Base-by-base conservation (phyloP, 2,329 filamentous ascomycete genomes). In the Talaromyces sp. region DNA sequence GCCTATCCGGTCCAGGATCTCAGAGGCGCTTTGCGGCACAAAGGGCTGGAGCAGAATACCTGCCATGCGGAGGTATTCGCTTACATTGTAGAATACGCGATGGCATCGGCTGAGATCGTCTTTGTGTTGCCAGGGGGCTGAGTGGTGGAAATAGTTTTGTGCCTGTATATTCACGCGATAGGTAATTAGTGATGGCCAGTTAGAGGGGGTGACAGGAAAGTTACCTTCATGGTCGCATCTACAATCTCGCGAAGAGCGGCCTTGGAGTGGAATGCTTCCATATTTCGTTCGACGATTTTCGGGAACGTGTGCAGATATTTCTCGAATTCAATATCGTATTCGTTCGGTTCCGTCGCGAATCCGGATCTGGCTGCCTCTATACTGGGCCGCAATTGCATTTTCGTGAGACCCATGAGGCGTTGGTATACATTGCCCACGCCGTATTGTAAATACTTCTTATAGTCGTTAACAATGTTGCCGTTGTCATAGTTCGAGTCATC, bases 11-110 rank as follows among this genome's bases (percentile, higher is more conserved):
- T 96, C 88, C 0, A 99, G 81, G 33, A 97, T 73, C 63, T 84
- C 77, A 10, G 75, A 74, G 48, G 90, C 83, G 72, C 95, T 96
- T 40, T 77, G 79, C 0, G 94, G 94, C 82, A 99, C 96, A 68
- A 92, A 89, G 1, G 94, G 91, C 72, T 96, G 92, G 45, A 99
- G 77, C 48, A 97, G 78, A 64, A 99, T 96, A 13, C 87, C 90
- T 0, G 81, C 78, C 22, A 97, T 84, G 37, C 94, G 87, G 48
- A 97, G 71, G 4, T 88, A 83, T 74, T 99, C 94, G 8, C 86
- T 83, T 43, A 81, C 79, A 43, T 88, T 80, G 70, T 84, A 97
- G 28, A 99, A 79, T 37, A 82, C 80, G 64, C 80, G 77, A 63
- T 86, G 76, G 15, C 86, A 74, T 2, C 80, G 72, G 45, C 56